Percentiles rank a stretch among this genome's conserved stretches.
phyloP scores from a whole-genome alignment of 306 rosid genomes.

The Prunus salicina region DNA sequence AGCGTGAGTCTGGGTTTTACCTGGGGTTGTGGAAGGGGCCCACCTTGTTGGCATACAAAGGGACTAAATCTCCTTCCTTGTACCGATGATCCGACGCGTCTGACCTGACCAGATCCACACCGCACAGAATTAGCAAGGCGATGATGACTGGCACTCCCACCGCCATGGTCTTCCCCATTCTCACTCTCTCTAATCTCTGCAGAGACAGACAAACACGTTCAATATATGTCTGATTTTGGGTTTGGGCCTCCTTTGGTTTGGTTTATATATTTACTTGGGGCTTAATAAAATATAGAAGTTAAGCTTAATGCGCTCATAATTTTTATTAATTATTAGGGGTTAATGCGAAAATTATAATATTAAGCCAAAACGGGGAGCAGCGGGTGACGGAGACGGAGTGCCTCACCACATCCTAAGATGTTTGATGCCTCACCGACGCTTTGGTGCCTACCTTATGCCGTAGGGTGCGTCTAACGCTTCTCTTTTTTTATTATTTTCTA shows the following conservation, averaged over 20 bases:
- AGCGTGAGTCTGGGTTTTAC: conserved; percentile 9
- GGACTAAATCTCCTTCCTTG: conserved; percentile 44
- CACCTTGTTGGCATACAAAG: conserved; percentile 52
- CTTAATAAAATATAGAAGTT: background rate
- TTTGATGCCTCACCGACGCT: conserved; percentile 13
- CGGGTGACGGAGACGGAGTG: conserved; percentile 6
- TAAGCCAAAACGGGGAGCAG: background rate
- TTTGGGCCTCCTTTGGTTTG: background rate
- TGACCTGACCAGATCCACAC: conserved; percentile 32
- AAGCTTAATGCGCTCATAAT: background rate
- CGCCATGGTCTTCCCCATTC: conserved; percentile 39
- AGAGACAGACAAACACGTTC: background rate
- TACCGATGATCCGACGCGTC: conserved; percentile 42
- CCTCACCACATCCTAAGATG: background rate
- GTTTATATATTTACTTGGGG: conserved; percentile 2
- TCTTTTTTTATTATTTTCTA: background rate
- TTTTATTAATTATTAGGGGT: background rate
- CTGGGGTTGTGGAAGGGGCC: conserved; percentile 63
- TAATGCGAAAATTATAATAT: background rate
- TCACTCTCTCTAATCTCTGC: background rate
- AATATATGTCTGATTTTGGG: background rate
- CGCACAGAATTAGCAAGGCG: conserved; percentile 24
- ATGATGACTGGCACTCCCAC: conserved; percentile 24
- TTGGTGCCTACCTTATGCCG: conserved; percentile 11
- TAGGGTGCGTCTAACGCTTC: conserved; percentile 15